Percentiles rank a stretch among this genome's conserved stretches.
Conservation (phyloP, 2,329 filamentous ascomycete genomes). For the Colletotrichum eleusines region DNA sequence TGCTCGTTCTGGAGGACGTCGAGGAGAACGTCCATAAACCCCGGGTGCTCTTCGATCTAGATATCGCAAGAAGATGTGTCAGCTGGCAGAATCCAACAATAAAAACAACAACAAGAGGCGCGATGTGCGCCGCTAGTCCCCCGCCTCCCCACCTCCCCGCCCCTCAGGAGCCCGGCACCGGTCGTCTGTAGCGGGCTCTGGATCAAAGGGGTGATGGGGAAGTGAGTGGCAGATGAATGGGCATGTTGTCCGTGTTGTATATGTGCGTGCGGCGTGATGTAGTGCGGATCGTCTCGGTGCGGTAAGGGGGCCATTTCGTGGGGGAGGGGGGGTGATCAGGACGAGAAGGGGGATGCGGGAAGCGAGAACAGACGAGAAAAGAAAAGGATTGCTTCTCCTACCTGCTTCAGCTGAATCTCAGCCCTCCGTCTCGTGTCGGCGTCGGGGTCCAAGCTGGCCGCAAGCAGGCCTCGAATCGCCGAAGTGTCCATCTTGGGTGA, state of each 20-base stretch:
- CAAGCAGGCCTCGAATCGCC: constrained; percentile 80
- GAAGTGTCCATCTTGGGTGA: constrained; percentile 75
- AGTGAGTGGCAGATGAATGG: constrained; percentile 24
- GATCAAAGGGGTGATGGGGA: constrained; percentile 38
- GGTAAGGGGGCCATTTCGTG: constrained; percentile 38
- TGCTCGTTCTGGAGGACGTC: constrained; percentile 92
- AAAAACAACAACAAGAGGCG: constrained; percentile 41
- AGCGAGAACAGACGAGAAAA: constrained; percentile 22
- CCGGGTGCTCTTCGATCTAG: constrained; percentile 89
- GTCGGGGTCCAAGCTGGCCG: constrained; percentile 80
- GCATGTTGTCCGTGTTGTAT: constrained; percentile 13
- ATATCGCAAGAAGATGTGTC: constrained; percentile 32
- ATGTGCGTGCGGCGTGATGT: constrained; percentile 30
- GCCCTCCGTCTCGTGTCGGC: constrained; percentile 80
- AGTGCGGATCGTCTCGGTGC: constrained; percentile 38
- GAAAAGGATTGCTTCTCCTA: constrained; percentile 59
- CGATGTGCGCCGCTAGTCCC: constrained; percentile 9
- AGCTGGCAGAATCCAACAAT: constrained; percentile 41
- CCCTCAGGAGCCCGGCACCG: constrained; percentile 4
- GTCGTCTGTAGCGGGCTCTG: neutral
- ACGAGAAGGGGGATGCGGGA: constrained; percentile 17
- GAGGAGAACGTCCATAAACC: constrained; percentile 90
- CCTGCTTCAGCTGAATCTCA: constrained; percentile 85
- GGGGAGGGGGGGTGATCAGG: constrained; percentile 27
- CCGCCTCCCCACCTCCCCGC: neutral